Conservation (phyloP, 768 basidiomycete genomes). For the Botryobasidium botryosum region DNA sequence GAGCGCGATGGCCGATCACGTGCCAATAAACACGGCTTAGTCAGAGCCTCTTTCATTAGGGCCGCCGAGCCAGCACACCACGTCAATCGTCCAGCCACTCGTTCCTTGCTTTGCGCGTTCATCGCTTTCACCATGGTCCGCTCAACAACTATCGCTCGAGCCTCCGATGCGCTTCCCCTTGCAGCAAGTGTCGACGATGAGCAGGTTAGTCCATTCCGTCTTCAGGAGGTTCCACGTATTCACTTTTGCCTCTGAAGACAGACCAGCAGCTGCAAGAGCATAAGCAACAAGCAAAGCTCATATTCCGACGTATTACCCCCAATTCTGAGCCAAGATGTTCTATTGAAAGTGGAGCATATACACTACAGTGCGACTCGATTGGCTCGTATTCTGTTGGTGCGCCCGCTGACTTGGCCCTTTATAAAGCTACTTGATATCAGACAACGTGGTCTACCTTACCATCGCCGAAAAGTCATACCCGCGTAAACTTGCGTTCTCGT, state of each 20-base stretch:
- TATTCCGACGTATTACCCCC: constrained; percentile 84
- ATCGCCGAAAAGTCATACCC: constrained; percentile 97
- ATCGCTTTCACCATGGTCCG: constrained; percentile 77
- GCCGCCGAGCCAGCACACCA: no score
- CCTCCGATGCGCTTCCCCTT: constrained; percentile 73
- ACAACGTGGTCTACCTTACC: constrained; percentile 88
- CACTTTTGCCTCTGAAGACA: constrained; percentile 36
- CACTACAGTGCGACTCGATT: constrained; percentile 66
- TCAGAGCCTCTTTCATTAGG: no score
- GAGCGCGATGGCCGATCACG: no score
- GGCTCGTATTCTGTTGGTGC: neutral
- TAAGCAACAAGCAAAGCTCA: constrained; percentile 95
- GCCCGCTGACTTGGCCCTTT: neutral
- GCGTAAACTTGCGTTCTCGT: constrained; percentile 92
- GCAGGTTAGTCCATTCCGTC: constrained; percentile 36
- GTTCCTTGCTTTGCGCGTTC: no score
- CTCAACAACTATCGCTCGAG: constrained; percentile 73
- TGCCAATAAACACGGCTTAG: no score
- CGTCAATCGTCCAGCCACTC: no score
- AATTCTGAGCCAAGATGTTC: constrained; percentile 93
- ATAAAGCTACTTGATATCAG: constrained; percentile 77
- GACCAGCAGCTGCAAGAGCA: constrained; percentile 90
- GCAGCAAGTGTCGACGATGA: constrained; percentile 97
- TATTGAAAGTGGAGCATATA: constrained; percentile 89
- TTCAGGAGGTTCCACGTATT: neutral